Percentiles rank a stretch among this genome's conserved stretches.
Conservation (phyloP, 176 grass and related monocot species). For the Pontederia crassipes region DNA sequence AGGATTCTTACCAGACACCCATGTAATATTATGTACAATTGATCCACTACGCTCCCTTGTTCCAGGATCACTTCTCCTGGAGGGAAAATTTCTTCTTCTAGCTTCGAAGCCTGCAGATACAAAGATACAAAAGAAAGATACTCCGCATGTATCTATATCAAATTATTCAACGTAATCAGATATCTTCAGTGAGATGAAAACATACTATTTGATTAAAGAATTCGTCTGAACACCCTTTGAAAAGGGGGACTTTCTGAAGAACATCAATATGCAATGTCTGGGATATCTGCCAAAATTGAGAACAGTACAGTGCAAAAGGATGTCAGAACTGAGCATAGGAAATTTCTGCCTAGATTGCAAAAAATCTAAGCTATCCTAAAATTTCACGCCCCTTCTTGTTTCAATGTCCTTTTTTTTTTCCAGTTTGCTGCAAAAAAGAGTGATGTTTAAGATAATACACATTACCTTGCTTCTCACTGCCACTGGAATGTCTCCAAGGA, state of each 20-base stretch:
- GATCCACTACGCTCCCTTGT: conserved; percentile 37
- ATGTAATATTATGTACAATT: conserved; percentile 40
- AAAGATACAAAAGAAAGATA: background rate
- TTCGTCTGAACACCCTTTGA: conserved; percentile 73
- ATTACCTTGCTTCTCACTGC: conserved; percentile 54
- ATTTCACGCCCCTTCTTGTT: no score
- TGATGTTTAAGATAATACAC: background rate
- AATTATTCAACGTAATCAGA: background rate
- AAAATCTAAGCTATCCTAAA: no score
- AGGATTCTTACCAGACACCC: conserved; percentile 61
- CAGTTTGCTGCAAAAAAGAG: background rate
- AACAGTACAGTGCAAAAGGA: background rate
- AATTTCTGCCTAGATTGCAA: no score
- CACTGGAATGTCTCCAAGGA: conserved; percentile 60
- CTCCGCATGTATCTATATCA: background rate
- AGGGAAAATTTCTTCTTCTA: conserved; percentile 43
- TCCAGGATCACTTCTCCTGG: conserved; percentile 46
- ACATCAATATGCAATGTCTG: conserved; percentile 43
- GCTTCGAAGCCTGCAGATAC: conserved; percentile 54
- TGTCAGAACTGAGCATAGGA: no score
- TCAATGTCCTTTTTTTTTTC: background rate
- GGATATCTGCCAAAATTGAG: conserved; percentile 8
- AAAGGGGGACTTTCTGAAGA: conserved; percentile 52
- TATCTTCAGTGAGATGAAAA: background rate
- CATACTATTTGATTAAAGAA: conserved; percentile 86